phyloP scores from a whole-genome alignment of 495 filamentous ascomycete species.

The Aspergillus baeticus region DNA sequence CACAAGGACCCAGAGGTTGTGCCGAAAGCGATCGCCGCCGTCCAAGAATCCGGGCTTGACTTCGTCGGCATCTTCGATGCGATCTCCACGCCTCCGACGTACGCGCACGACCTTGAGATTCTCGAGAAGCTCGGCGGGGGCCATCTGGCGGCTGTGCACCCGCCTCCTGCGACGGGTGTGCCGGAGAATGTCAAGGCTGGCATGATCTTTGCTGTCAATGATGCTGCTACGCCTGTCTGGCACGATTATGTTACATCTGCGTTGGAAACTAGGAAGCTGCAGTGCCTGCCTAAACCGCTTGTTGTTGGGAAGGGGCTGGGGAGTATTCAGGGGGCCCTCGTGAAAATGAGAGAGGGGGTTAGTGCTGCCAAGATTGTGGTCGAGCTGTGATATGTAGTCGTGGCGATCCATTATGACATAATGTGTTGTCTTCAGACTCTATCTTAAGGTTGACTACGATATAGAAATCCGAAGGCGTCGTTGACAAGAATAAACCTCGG shows the following conservation, averaged over 20 bases:
- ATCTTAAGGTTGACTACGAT: too few species aligned
- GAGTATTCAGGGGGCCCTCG: not conserved
- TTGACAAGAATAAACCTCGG: too few species aligned
- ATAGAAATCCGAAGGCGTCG: too few species aligned
- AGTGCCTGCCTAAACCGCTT: conserved; percentile 2
- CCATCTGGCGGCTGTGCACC: conserved; percentile 8
- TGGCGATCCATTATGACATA: too few species aligned
- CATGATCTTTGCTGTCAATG: conserved; percentile 48
- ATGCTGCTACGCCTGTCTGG: conserved; percentile 41
- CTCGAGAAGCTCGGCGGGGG: conserved; percentile 4
- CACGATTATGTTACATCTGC: conserved; percentile 20
- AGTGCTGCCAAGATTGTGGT: conserved; percentile 13
- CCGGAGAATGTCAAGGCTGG: conserved; percentile 36
- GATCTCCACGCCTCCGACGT: conserved; percentile 5
- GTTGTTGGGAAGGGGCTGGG: conserved; percentile 12
- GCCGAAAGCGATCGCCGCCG: conserved; percentile 1
- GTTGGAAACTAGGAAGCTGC: not conserved
- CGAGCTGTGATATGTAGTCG: conserved; percentile 1
- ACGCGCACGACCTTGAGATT: not conserved
- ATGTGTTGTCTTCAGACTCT: too few species aligned
- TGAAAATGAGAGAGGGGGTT: conserved; percentile 5
- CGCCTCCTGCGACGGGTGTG: conserved; percentile 3
- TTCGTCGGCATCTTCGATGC: conserved; percentile 15
- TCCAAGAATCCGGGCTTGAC: not conserved
- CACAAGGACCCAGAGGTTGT: not conserved